Evolutionary conservation across 140 eudicot genomes (phyloP).

Genomic region (Erigeron philadelphicus): DNA sequence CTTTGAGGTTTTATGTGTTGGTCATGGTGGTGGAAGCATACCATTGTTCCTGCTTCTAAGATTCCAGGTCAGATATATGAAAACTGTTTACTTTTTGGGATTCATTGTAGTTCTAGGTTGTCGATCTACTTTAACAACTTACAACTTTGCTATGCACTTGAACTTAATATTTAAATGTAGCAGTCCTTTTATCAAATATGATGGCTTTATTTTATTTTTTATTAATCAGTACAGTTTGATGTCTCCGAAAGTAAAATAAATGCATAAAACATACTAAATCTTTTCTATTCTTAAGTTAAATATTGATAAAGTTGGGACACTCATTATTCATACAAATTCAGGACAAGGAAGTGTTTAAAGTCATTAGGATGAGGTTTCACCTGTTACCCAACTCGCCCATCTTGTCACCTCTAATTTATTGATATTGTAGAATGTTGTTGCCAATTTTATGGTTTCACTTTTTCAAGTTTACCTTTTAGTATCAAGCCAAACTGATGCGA

Average conservation of each 20-base stretch:
- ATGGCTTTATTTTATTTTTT: neutral
- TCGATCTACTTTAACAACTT: slow-evolving; percentile 10
- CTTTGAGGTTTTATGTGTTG: slow-evolving; percentile 68
- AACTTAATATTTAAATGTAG: neutral
- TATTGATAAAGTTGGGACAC: too few species aligned
- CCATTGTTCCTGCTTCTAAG: slow-evolving; percentile 73
- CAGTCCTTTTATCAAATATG: slow-evolving; percentile 5
- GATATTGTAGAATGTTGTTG: neutral
- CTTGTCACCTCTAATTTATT: neutral
- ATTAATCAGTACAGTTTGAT: neutral
- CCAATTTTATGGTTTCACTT: neutral
- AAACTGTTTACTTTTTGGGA: neutral
- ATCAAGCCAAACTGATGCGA: slow-evolving; percentile 22
- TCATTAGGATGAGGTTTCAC: too few species aligned
- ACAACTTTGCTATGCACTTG: neutral
- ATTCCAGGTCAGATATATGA: slow-evolving; percentile 52
- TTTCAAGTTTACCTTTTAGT: neutral
- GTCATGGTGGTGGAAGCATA: slow-evolving; percentile 98
- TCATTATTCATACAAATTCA: too few species aligned
- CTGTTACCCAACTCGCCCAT: neutral
- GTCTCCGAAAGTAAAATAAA: neutral
- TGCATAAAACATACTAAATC: neutral
- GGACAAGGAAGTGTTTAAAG: neutral
- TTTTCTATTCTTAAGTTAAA: too few species aligned
- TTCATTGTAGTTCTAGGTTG: neutral